Conservation (phyloP, 768 basidiomycete species). For the Chalciporus sphaerocephalus region DNA sequence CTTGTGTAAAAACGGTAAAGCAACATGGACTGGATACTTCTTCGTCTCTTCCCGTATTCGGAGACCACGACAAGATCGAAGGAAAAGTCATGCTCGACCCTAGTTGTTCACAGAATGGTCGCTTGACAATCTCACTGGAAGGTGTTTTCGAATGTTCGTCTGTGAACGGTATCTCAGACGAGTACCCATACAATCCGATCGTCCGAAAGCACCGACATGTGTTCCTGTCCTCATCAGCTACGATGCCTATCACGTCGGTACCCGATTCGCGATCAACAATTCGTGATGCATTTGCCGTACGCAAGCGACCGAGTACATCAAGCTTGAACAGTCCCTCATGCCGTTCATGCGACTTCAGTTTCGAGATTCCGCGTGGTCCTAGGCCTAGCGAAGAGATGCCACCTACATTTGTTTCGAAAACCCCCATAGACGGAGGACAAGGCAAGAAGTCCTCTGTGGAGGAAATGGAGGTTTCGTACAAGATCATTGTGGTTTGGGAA, state of each 20-base stretch:
- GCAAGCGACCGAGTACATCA: slow-evolving; percentile 44
- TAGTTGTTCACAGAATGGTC: slow-evolving; percentile 49
- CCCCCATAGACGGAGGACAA: slow-evolving; percentile 24
- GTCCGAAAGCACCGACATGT: slow-evolving; percentile 37
- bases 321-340: slow-evolving; percentile 32
- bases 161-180: slow-evolving; percentile 17
- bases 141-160: slow-evolving; percentile 51
- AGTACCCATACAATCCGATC: slow-evolving; percentile 17
- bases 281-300: slow-evolving; percentile 36
- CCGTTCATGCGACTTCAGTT: slow-evolving; percentile 44
- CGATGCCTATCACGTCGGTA: slow-evolving; percentile 36
- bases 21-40: slow-evolving; percentile 22
- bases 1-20: slow-evolving; percentile 49
- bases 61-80: slow-evolving; percentile 53
- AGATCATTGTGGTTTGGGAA: slow-evolving; percentile 56
- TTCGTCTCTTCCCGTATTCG: slow-evolving; percentile 48
- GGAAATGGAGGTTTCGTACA: slow-evolving; percentile 48
- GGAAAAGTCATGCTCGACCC: slow-evolving; percentile 59
- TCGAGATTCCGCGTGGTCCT: slow-evolving; percentile 50
- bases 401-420: slow-evolving; percentile 46
- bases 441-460: slow-evolving; percentile 30
- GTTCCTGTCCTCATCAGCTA: slow-evolving; percentile 47
- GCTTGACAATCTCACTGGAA: slow-evolving; percentile 55
- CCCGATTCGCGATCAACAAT: slow-evolving; percentile 23
- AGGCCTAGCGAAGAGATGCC: slow-evolving; percentile 58